Percentiles rank a stretch among this genome's conserved stretches.
Conservation (phyloP, 495 filamentous ascomycete species). For the Aspergillus heteromorphus region DNA sequence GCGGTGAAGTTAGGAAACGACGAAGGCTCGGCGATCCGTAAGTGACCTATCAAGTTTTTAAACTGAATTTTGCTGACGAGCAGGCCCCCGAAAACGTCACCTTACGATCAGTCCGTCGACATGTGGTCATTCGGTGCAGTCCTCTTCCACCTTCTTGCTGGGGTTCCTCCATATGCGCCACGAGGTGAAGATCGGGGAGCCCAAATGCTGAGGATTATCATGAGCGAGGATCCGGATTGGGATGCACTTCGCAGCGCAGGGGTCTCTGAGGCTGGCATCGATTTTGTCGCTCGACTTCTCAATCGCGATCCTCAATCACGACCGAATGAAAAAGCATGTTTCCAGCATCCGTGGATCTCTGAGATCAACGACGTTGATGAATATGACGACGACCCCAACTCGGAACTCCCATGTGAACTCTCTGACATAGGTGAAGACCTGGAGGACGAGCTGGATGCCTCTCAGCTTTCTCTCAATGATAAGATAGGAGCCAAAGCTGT, state of each 20-base stretch:
- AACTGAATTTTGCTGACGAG: constrained; percentile 15
- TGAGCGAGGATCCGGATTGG: constrained; percentile 63
- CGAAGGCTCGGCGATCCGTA: constrained; percentile 46
- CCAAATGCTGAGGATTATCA: constrained; percentile 75
- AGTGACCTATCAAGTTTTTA: constrained; percentile 13
- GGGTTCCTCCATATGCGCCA: constrained; percentile 72
- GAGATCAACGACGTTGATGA: constrained; percentile 42
- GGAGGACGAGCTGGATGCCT: constrained; percentile 50
- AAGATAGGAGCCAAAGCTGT: constrained; percentile 26
- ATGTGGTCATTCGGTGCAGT: constrained; percentile 94
- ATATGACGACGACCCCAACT: constrained; percentile 40
- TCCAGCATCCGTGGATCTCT: constrained; percentile 63
- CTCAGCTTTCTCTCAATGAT: constrained; percentile 55
- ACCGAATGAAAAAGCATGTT: constrained; percentile 58
- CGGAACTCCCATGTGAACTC: constrained; percentile 34
- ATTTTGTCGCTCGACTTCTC: constrained; percentile 73
- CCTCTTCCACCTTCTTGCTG: constrained; percentile 72
- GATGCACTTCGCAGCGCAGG: constrained; percentile 47
- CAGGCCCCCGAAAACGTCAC: constrained; percentile 42
- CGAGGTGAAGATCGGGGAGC: constrained; percentile 48
- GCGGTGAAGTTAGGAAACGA: constrained; percentile 44
- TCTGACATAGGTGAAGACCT: constrained; percentile 40
- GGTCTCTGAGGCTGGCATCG: constrained; percentile 60
- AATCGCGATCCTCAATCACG: constrained; percentile 64
- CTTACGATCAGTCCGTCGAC: constrained; percentile 86